phyloP scores from a whole-genome alignment of 257 asterid genomes.

The Lantana camara region DNA sequence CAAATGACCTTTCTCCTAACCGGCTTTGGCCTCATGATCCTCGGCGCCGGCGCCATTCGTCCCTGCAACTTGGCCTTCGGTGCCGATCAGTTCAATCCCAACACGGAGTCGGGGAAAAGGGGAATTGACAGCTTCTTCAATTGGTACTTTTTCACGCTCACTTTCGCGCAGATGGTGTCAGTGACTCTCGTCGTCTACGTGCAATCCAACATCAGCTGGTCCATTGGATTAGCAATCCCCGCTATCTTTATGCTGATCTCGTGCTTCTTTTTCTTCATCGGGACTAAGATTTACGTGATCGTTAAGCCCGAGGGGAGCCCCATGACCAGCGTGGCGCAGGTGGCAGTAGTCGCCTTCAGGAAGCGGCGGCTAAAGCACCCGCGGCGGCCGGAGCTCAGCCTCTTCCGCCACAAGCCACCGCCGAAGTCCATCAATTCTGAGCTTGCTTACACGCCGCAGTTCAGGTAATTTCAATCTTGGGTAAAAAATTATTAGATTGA shows the following conservation, averaged over 20 bases:
- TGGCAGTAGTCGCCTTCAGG: conserved; percentile 46
- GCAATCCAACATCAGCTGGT: conserved; percentile 68
- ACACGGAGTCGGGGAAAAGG: conserved; percentile 60
- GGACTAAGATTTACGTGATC: conserved; percentile 59
- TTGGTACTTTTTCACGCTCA: conserved; percentile 77
- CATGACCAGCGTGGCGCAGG: conserved; percentile 52
- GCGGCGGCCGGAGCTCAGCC: conserved; percentile 46
- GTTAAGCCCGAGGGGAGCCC: conserved; percentile 84
- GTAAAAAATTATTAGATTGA: too few relatives aligned
- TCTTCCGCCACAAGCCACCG: conserved; percentile 46
- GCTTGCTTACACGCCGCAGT: conserved; percentile 64
- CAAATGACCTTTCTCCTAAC: conserved; percentile 49
- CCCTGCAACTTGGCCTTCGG: conserved; percentile 88
- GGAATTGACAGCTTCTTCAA: conserved; percentile 78
- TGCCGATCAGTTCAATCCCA: conserved; percentile 79
- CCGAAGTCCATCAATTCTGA: conserved; percentile 55
- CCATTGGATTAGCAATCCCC: conserved; percentile 68
- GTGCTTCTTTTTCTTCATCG: conserved; percentile 56
- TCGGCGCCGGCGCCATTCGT: conserved; percentile 72
- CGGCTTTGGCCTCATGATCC: conserved; percentile 56
- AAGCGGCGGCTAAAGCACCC: conserved; percentile 55
- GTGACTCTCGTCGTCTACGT: conserved; percentile 69
- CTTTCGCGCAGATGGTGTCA: conserved; percentile 73
- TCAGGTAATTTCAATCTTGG: too few relatives aligned
- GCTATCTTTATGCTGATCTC: conserved; percentile 60